Conservation (phyloP, 2,329 filamentous ascomycete genomes). For the Neonectria ditissima region DNA sequence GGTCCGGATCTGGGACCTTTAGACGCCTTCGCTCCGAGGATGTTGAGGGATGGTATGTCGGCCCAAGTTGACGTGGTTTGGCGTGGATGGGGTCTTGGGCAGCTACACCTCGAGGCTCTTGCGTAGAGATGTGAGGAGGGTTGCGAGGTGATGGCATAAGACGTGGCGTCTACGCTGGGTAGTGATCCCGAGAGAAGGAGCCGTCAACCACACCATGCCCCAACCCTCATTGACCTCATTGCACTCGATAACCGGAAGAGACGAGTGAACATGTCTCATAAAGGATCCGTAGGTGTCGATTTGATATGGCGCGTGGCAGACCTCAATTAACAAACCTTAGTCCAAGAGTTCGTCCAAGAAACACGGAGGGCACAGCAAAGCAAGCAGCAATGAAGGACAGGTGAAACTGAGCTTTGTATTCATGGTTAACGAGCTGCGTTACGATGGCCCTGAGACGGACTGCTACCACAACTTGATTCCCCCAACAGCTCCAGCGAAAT, state of each 20-base stretch:
- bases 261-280: conserved; percentile 12
- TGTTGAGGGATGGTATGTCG: conserved; percentile 35
- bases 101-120: conserved; percentile 42
- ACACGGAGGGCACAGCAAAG: conserved; percentile 21
- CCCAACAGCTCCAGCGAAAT: conserved; percentile 38
- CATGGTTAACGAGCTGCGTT: conserved; percentile 51
- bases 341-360: conserved; percentile 16
- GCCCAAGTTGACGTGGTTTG: conserved; percentile 36
- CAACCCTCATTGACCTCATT: not conserved
- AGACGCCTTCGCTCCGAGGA: conserved; percentile 1
- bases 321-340: conserved; percentile 22
- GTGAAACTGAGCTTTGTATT: conserved; percentile 52
- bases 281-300: conserved; percentile 22
- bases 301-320: not conserved
- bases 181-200: not conserved
- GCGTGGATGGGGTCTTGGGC: conserved; percentile 37
- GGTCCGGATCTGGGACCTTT: conserved; percentile 20
- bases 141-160: conserved; percentile 32
- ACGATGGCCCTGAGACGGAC: conserved; percentile 30
- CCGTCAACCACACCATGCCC: conserved; percentile 2
- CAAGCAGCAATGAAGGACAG: conserved; percentile 15
- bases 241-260: not conserved
- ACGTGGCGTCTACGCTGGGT: conserved; percentile 23
- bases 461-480: conserved; percentile 47
- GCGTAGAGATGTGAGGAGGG: conserved; percentile 1